Percentiles rank a stretch among this genome's conserved stretches.
These are phyloP conservation scores for Chytriomyces confervae DNA, from an alignment of 192 early-diverging fungal genomes.

Conservation along the genomic window DNA sequence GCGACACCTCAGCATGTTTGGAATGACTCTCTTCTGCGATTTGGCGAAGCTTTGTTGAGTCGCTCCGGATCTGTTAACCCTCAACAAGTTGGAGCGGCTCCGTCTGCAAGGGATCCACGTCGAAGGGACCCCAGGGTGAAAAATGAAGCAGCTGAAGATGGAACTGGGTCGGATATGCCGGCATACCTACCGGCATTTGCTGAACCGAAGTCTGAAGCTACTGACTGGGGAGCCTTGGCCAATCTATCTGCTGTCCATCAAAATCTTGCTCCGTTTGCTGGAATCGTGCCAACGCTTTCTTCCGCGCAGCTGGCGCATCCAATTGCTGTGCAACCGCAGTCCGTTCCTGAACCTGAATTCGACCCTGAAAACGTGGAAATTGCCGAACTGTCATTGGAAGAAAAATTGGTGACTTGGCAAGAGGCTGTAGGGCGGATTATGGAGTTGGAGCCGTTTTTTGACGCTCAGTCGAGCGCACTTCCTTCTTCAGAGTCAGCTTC, in stretches of 20 bases:
- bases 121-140: constrained; percentile 6
- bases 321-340: constrained; percentile 4
- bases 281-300: too few species aligned
- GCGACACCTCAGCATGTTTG: constrained; percentile 15
- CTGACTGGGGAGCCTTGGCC: neutral
- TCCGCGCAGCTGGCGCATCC: constrained; percentile 1
- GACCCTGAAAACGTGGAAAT: constrained; percentile 1
- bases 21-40: constrained; percentile 14
- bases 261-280: neutral
- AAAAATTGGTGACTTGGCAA: constrained; percentile 19
- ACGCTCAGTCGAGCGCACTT: neutral
- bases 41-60: constrained; percentile 6
- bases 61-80: neutral
- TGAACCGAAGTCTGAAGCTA: too few species aligned
- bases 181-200: neutral
- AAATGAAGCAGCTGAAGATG: neutral
- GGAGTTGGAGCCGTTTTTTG: constrained; percentile 34
- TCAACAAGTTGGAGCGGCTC: neutral
- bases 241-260: constrained; percentile 12
- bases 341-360: constrained; percentile 19
- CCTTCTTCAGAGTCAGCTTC: neutral
- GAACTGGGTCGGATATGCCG: neutral
- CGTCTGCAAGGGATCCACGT: neutral
- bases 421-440: constrained; percentile 42
- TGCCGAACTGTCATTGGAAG: constrained; percentile 11